These are phyloP conservation scores for Entomortierella chlamydospora DNA, from an alignment of 192 early-diverging fungal genomes.

Conservation along the genomic window DNA sequence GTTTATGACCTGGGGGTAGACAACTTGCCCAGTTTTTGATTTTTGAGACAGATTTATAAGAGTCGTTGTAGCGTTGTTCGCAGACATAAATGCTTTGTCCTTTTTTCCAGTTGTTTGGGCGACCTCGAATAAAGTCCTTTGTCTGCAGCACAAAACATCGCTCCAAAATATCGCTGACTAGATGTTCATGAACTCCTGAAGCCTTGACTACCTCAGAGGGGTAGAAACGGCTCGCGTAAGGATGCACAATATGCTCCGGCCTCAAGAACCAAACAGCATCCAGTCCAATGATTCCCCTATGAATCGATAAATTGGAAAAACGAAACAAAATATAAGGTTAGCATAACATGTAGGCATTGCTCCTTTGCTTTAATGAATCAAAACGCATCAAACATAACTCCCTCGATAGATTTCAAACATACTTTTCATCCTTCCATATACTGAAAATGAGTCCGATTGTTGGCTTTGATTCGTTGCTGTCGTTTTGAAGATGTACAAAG, in stretches of 20 bases:
- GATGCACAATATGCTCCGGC: conserved; percentile 75
- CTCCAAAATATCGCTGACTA: conserved; percentile 65
- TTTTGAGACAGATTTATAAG: conserved; percentile 64
- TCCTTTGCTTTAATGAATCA: too few relatives aligned
- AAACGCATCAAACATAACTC: too few relatives aligned
- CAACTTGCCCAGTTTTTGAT: conserved; percentile 74
- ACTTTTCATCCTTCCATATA: conserved; percentile 63
- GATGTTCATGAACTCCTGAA: conserved; percentile 63
- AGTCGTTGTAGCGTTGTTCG: conserved; percentile 72
- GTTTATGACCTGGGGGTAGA: conserved; percentile 59
- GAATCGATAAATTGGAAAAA: not conserved
- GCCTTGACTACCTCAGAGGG: conserved; percentile 78
- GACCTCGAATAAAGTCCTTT: conserved; percentile 67
- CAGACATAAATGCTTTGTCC: conserved; percentile 70
- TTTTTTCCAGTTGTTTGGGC: conserved; percentile 59
- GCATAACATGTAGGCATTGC: too few relatives aligned
- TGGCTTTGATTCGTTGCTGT: conserved; percentile 64
- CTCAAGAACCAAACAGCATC: conserved; percentile 71
- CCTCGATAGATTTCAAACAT: not conserved
- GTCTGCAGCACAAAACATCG: conserved; percentile 70
- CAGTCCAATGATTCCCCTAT: conserved; percentile 53
- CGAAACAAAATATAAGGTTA: too few relatives aligned
- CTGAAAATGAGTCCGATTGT: conserved; percentile 69
- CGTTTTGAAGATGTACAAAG: conserved; percentile 73
- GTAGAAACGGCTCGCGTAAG: conserved; percentile 65